Evolutionary conservation across 139 green algal species (phyloP).

Genomic region (Chloropicon primus): DNA sequence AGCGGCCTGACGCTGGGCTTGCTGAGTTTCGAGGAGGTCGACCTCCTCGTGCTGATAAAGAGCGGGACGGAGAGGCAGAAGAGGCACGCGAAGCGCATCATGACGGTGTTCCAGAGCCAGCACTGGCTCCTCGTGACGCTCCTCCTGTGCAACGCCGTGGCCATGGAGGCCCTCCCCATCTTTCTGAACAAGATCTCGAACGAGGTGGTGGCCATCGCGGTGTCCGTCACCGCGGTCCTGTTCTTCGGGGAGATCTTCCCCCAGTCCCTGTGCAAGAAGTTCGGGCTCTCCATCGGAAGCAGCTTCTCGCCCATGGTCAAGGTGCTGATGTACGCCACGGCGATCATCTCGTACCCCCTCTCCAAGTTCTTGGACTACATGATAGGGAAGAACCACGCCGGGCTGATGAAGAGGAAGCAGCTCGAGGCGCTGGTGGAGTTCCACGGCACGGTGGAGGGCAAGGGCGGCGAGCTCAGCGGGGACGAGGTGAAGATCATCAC

Average conservation of each 20-base stretch:
- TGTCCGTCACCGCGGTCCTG: conserved; percentile 62
- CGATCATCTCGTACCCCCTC: conserved; percentile 18
- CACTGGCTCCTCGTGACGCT: conserved; percentile 49
- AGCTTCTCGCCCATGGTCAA: conserved; percentile 11
- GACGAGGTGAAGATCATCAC: conserved; percentile 29
- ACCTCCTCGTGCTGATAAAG: neutral
- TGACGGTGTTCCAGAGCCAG: conserved; percentile 26
- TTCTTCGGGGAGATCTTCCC: conserved; percentile 27
- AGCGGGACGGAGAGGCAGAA: neutral
- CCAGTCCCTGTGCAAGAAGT: conserved; percentile 23
- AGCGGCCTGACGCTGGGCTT: conserved; percentile 69
- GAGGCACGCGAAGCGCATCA: conserved; percentile 7
- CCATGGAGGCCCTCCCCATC: conserved; percentile 54
- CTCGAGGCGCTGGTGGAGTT: conserved; percentile 81
- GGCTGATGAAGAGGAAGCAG: conserved; percentile 59
- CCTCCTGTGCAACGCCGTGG: conserved; percentile 51
- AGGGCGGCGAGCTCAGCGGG: conserved; percentile 48
- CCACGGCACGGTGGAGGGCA: conserved; percentile 46
- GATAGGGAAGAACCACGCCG: conserved; percentile 50
- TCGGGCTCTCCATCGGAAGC: conserved; percentile 25
- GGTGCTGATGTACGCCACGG: conserved; percentile 14
- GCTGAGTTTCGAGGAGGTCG: neutral
- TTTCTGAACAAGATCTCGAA: conserved; percentile 57
- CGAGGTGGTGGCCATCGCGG: conserved; percentile 44
- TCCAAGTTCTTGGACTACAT: conserved; percentile 31